Percentiles rank a stretch among this genome's conserved stretches.
These are phyloP conservation scores for Mollisiaceae sp. DNA, from an alignment of 2,329 filamentous ascomycete genomes.

Conservation along the genomic window DNA sequence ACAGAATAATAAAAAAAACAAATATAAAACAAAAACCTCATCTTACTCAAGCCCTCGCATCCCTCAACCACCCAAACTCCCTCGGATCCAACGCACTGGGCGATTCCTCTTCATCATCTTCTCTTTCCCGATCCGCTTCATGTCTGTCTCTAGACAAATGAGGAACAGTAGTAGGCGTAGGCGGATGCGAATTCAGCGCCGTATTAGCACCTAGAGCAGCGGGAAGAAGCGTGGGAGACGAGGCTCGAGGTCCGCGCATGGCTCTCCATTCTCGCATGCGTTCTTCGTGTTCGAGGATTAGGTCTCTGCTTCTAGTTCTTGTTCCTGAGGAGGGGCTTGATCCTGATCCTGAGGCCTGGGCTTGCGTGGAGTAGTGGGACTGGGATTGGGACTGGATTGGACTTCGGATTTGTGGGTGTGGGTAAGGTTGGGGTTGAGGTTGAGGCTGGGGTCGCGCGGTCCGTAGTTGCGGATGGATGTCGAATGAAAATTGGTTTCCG, in stretches of 20 bases:
- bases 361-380: neutral
- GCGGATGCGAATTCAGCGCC: neutral
- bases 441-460: neutral
- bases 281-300: neutral
- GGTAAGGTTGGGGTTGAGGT: too few species aligned
- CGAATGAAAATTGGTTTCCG: neutral
- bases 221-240: too few species aligned
- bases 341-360: neutral
- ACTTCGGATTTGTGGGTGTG: too few species aligned
- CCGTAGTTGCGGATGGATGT: slow-evolving; percentile 1
- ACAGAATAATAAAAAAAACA: too few species aligned
- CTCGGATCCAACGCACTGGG: neutral
- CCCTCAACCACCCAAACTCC: neutral
- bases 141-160: neutral
- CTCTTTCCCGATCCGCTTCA: neutral
- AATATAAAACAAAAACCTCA: too few species aligned
- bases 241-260: neutral
- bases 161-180: neutral
- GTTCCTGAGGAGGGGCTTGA: too few species aligned
- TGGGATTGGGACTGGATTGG: neutral
- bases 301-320: neutral
- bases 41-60: too few species aligned
- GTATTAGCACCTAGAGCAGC: neutral
- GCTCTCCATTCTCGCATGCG: neutral
- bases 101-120: neutral